Percentiles rank a stretch among this genome's conserved stretches.
Conservation (phyloP, 2,329 filamentous ascomycete species). For the Trichoderma pleuroti region DNA sequence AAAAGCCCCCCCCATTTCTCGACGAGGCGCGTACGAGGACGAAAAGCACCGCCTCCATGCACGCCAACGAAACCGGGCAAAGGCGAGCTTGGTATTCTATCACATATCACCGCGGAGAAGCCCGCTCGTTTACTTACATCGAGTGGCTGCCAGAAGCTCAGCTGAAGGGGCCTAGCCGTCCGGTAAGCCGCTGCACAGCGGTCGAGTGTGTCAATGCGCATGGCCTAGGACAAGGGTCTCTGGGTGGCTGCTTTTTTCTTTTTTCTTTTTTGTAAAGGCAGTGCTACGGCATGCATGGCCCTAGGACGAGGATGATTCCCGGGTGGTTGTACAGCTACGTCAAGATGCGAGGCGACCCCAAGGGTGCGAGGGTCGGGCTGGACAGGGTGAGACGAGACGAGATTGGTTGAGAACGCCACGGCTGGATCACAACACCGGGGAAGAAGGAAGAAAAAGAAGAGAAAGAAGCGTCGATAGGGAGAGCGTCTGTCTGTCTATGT, state of each 20-base stretch:
- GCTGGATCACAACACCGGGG: background rate
- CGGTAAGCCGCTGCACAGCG: background rate
- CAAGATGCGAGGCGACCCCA: background rate
- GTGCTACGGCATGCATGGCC: background rate
- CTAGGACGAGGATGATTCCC: background rate
- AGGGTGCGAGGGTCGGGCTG: background rate
- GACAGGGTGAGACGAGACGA: background rate
- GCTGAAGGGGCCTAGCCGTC: background rate
- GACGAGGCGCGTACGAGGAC: slow-evolving; percentile 8
- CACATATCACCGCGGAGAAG: background rate
- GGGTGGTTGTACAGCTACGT: background rate
- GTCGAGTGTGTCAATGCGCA: slow-evolving; percentile 1
- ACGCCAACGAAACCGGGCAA: background rate
- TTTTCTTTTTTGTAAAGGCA: background rate
- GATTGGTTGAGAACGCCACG: background rate
- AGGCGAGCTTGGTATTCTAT: background rate
- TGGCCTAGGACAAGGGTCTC: background rate
- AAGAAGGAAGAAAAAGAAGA: background rate
- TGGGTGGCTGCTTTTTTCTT: background rate
- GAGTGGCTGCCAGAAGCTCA: background rate
- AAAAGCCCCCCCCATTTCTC: background rate
- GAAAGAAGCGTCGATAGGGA: background rate
- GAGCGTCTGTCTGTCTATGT: background rate
- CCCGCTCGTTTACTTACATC: background rate
- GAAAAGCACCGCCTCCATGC: background rate